Base-by-base conservation (phyloP, 106 monocot genomes). In the Ottelia alismoides region DNA sequence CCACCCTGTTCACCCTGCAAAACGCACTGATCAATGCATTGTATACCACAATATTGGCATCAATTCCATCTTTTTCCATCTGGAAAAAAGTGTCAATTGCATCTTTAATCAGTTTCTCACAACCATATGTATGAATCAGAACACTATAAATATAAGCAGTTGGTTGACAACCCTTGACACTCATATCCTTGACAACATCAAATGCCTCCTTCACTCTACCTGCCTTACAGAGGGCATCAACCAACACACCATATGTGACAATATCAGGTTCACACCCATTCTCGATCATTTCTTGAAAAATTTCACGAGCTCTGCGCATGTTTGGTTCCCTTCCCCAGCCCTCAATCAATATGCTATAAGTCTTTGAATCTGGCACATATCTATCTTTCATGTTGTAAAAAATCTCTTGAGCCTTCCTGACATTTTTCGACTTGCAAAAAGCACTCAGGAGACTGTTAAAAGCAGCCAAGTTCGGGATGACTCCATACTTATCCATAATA, bases 251-350 rank as follows among this genome's bases (percentile, higher is more conserved):
- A 25, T 98, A 98, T 0, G 98, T 98, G 25, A 98, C 82, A 5
- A 85, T 70, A 54, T 98, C 98, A 2, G 90, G 75, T n/a, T 77
- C 61, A 29, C 82, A 89, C 1, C 82, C 85, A 4, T 52, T 58
- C 1, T 58, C 72, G 1, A 56, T 29, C 98, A 90, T 98, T 57
- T 77, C 71, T 0, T 48, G 27, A 22, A 79, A 80, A 11, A 90
- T 59, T 51, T 90, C 70, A 19, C 79, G 58, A 67, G 90, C 85
- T 52, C 76, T 98, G 0, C 85, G 82, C 62, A 98, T 43, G 40
- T 98, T 85, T 0, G 98, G 98, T 6, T 60, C 98, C 55, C 77
- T 51, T 9, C 98, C 96, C 98, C 98, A 98, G 1, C 98, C 98
- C 22, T 98, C 81, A 0, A 98, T 72, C 63, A 98, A 66, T 22